phyloP scores from a whole-genome alignment of 2,329 filamentous ascomycete genomes.

The Fusarium pseudonygamai region DNA sequence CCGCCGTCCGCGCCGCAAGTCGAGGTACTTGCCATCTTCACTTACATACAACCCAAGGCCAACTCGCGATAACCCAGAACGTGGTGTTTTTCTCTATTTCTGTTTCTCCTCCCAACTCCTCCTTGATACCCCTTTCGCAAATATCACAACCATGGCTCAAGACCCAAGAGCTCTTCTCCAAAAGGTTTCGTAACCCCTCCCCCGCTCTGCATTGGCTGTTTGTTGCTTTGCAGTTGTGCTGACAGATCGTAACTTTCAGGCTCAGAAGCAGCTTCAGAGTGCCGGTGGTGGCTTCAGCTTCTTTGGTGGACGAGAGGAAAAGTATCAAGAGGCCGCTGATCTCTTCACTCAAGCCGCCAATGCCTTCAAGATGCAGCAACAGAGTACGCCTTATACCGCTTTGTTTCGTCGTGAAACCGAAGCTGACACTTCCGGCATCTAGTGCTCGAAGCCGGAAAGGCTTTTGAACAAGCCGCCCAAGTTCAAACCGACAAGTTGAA shows the following conservation, averaged over 20 bases:
- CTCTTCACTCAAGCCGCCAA: slow-evolving; percentile 90
- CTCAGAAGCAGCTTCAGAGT: slow-evolving; percentile 81
- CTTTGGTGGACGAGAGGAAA: slow-evolving; percentile 87
- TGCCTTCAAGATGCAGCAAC: slow-evolving; percentile 87
- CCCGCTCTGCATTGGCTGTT: slow-evolving; percentile 28
- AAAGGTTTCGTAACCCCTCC: slow-evolving; percentile 64
- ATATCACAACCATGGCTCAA: slow-evolving; percentile 68
- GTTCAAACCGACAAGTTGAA: slow-evolving; percentile 85
- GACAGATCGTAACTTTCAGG: slow-evolving; percentile 61
- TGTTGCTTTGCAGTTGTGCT: slow-evolving; percentile 9
- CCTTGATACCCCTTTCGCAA: slow-evolving; percentile 18
- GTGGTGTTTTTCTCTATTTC: slow-evolving; percentile 12
- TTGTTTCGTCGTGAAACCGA: slow-evolving; percentile 1
- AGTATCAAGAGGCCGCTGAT: slow-evolving; percentile 89
- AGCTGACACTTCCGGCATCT: slow-evolving; percentile 10
- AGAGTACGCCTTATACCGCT: slow-evolving; percentile 65
- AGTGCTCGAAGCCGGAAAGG: slow-evolving; percentile 87
- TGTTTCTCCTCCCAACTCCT: not conserved
- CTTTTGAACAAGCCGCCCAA: slow-evolving; percentile 86
- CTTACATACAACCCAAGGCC: slow-evolving; percentile 23
- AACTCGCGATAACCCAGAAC: slow-evolving; percentile 28
- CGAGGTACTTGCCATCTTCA: slow-evolving; percentile 21
- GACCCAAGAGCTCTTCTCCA: slow-evolving; percentile 82
- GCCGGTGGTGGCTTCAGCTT: slow-evolving; percentile 86
- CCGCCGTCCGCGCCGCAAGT: slow-evolving; percentile 28